Percentiles rank a stretch among this genome's conserved stretches.
Conservation (phyloP, 306 rosid species). For the Ammopiptanthus mongolicus region DNA sequence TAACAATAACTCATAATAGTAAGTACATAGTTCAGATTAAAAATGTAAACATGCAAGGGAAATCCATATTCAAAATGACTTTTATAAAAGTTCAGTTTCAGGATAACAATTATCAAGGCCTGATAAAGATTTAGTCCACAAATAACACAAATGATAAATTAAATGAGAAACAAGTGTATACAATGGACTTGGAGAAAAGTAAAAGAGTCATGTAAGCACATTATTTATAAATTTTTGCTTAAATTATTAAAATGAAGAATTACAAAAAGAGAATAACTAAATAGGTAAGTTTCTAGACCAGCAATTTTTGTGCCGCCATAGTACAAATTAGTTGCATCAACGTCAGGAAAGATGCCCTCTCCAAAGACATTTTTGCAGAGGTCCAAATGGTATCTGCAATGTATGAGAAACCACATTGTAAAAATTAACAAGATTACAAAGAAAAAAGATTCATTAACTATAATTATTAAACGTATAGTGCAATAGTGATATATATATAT, state of each 20-base stretch:
- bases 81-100: neutral
- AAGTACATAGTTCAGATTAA: neutral
- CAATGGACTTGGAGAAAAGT: neutral
- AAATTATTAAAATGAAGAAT: neutral
- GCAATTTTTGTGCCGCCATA: constrained; percentile 87
- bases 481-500: neutral
- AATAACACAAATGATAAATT: neutral
- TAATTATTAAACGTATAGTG: neutral
- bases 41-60: neutral
- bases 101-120: neutral
- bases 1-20: neutral
- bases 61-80: neutral
- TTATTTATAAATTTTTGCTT: neutral
- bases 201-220: neutral
- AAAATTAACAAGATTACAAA: neutral
- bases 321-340: constrained; percentile 63
- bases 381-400: constrained; percentile 82
- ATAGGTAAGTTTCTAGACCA: constrained; percentile 39
- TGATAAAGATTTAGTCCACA: neutral
- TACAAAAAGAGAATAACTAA: neutral
- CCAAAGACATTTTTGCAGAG: constrained; percentile 95
- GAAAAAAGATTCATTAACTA: neutral
- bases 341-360: constrained; percentile 82
- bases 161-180: neutral
- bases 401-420: constrained; percentile 9